Base-by-base conservation (phyloP, 805 yeast species). In the Naumovozyma dairenensis region DNA sequence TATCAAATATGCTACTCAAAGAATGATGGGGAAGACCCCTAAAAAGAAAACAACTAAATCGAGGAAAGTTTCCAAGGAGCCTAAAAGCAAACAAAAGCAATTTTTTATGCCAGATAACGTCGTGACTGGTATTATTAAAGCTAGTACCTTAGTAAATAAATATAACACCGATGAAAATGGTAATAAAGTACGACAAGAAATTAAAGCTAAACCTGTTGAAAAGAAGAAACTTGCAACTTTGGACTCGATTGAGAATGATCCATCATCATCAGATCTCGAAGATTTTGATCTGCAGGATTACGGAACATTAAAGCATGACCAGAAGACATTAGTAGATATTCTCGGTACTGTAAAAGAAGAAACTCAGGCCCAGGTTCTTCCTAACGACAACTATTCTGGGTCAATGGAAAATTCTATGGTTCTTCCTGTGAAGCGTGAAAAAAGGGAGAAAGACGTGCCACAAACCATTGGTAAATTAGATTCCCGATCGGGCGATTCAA, bases 31-130 rank as follows among this genome's bases (percentile, higher is more conserved):
- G 1, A 60, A 63, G 25, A 37, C 39, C n/a, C 37, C 46, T 2
- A 42, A 43, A 24, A 7, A 46, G 17, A 41, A 37, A 35, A 28
- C 31, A 20, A 25, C 36, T 21, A 29, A 39, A 16, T 33, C 38
- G 2, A 27, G 34, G 19, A 19, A 45, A 38, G 35, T 33, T 34
- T 21, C 43, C 39, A 36, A 55, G 29, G 32, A 38, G 3, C 47
- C 44, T 28, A 57, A 46, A 20, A 31, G 30, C 7, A 39, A 14
- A 34, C 27, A 30, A 18, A 72, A 78, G 51, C 60, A 57, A 29
- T 80, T 80, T 42, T 76, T 74, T 52, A 75, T 80, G 83, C 92
- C 92, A 0, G 81, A 77, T 42, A 66, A 74, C 46, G 87, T 74
- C 4, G 71, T 67, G 26, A 69, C 77, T 0, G 87, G 85, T 0